Evolutionary conservation across 2,329 filamentous ascomycete species (phyloP), one percentile per base, ranked within the genome.

Genomic region (Sodiomyces alkalinus): DNA sequence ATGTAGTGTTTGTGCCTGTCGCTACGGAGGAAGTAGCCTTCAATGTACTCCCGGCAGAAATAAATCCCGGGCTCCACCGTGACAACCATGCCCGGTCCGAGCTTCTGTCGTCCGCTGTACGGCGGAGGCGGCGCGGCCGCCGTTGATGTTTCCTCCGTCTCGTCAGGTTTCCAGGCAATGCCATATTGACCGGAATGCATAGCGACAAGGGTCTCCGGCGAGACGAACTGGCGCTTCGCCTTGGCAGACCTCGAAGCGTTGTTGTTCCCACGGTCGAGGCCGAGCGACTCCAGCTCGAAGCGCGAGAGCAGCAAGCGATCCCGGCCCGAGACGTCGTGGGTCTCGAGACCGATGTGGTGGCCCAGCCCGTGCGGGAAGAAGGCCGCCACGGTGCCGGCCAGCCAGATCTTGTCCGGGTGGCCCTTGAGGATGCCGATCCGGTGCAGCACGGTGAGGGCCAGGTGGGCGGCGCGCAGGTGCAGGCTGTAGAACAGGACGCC

Each of bases 11-110:
- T 58, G 45, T 78, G 72, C 31, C 58, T 54, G 3, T 62, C 54
- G 33, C 68, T 61, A 28, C 64, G 59, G 41, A 78, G 60, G 45
- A 80, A 68, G 46, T 74, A 76, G 13, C 69, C 68, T 53, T 82
- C 68, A 34, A 86, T 68, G 37, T 80, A 83, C 30, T 72, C 75
- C 19, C 66, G 62, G 47, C 74, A 77, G 52, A 86, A 86, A 51
- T 86, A 86, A 57, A 79, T 60, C 37, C 81, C 81, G 2, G 81
- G 81, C 55, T 90, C 81, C 26, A 86, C 67, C 0, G 81, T 90
- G 12, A 90, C 68, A 21, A 87, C 63, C 59, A 81, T 80, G 27
- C 70, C 64, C 9, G 69, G 56, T 38, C 55, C 49, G 5, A 78
- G 56, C n/a, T 49, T 44, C 33, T 61, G 53, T 14, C 49, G 41